Percentiles rank a stretch among this genome's conserved stretches.
Evolutionary conservation across 768 basidiomycete species (phyloP).

Genomic region (Cystofilobasidium bisporidii): DNA sequence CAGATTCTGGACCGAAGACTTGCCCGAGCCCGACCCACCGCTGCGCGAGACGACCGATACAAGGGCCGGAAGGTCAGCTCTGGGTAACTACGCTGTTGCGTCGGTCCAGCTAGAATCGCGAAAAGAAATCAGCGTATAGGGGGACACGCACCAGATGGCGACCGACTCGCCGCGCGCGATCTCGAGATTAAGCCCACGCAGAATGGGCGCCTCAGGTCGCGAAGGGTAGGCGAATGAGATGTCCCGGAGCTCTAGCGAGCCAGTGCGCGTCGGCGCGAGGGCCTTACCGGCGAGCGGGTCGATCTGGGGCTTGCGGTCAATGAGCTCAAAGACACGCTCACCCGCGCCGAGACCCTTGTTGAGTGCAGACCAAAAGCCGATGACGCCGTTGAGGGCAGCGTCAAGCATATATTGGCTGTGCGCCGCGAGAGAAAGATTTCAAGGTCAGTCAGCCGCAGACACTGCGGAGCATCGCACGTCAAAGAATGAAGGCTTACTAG

Average conservation of each 20-base stretch:
- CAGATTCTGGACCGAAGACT: conserved; percentile 26
- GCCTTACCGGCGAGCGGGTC: conserved; percentile 4
- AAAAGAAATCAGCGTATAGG: not conserved
- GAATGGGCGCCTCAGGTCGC: conserved; percentile 18
- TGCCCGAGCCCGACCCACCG: conserved; percentile 14
- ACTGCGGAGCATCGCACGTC: too few species aligned
- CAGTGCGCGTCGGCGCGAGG: conserved; percentile 9
- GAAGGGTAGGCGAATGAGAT: conserved; percentile 26
- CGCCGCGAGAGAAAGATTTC: not conserved
- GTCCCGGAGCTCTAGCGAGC: conserved; percentile 11
- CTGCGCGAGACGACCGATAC: too few species aligned
- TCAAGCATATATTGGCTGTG: conserved; percentile 24
- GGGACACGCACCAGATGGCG: conserved; percentile 16
- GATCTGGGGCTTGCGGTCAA: conserved; percentile 27
- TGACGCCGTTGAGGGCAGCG: conserved; percentile 11
- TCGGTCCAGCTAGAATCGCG: not conserved
- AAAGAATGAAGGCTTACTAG: not conserved
- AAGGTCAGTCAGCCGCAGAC: not conserved
- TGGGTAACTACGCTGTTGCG: too few species aligned
- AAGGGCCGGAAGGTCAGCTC: too few species aligned
- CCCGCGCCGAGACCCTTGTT: conserved; percentile 28
- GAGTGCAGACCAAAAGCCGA: conserved; percentile 25
- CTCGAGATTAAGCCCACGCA: conserved; percentile 13
- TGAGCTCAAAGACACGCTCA: conserved; percentile 27
- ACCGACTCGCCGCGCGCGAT: conserved; percentile 25